phyloP scores from a whole-genome alignment of 495 filamentous ascomycete species.

The Penicillium argentinense region DNA sequence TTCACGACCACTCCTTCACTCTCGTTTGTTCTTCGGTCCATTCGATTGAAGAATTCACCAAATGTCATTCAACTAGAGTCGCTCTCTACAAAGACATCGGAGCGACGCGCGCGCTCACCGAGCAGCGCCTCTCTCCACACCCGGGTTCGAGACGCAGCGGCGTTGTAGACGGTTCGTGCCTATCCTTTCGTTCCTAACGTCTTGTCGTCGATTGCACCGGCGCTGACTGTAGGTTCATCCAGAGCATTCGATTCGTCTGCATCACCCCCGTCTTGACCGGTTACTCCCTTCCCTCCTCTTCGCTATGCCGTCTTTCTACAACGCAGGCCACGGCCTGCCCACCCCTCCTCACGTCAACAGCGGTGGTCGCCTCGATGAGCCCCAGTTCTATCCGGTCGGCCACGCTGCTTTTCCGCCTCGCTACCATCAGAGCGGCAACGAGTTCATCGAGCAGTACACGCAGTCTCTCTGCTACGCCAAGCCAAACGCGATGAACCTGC shows the following conservation, averaged over 20 bases:
- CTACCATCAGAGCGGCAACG: slow-evolving; percentile 47
- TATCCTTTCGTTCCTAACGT: slow-evolving; percentile 10
- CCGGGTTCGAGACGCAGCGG: slow-evolving; percentile 46
- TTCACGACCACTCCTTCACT: slow-evolving; percentile 24
- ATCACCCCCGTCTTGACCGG: slow-evolving; percentile 41
- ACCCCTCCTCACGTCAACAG: slow-evolving; percentile 46
- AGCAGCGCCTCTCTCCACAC: slow-evolving; percentile 36
- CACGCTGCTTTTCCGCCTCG: slow-evolving; percentile 45
- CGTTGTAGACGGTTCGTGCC: slow-evolving; percentile 50
- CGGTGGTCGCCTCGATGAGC: slow-evolving; percentile 44
- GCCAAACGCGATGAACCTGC: slow-evolving; percentile 40
- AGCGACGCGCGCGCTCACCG: slow-evolving; percentile 47
- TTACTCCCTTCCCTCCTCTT: slow-evolving; percentile 20
- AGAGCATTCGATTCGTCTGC: slow-evolving; percentile 33
- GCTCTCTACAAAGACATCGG: slow-evolving; percentile 29
- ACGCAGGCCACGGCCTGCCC: slow-evolving; percentile 45
- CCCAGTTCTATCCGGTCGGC: slow-evolving; percentile 40
- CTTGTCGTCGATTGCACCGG: slow-evolving; percentile 3
- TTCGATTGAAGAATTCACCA: slow-evolving; percentile 31
- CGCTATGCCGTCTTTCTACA: slow-evolving; percentile 49
- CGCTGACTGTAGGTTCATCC: slow-evolving; percentile 13
- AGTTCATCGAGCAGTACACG: slow-evolving; percentile 53
- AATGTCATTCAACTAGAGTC: slow-evolving; percentile 49
- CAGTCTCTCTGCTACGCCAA: slow-evolving; percentile 45
- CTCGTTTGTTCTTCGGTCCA: slow-evolving; percentile 22